Conservation (phyloP, 2,329 filamentous ascomycete species). For the Coniella lustricola region DNA sequence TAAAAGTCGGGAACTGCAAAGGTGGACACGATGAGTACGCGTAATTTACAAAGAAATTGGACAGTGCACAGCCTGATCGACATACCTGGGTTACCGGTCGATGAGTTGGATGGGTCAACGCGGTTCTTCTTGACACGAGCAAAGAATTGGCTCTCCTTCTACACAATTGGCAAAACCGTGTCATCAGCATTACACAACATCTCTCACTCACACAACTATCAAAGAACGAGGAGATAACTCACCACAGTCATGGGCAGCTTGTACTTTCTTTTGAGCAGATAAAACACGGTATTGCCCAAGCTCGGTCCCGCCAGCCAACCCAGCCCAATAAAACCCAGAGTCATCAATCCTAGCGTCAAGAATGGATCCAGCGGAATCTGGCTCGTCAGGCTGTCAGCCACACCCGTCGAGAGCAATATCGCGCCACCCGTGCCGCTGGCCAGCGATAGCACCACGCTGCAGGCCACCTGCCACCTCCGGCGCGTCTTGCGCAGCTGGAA, state of each 20-base stretch:
- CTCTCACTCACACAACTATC: background rate
- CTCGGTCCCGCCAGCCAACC: slow-evolving; percentile 87
- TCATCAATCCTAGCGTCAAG: slow-evolving; percentile 74
- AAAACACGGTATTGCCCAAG: slow-evolving; percentile 74
- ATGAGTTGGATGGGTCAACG: slow-evolving; percentile 84
- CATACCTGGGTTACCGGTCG: slow-evolving; percentile 73
- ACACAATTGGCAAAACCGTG: slow-evolving; percentile 9
- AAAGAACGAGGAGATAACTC: slow-evolving; percentile 25
- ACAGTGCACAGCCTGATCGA: background rate
- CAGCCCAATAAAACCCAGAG: slow-evolving; percentile 65
- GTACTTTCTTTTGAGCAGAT: slow-evolving; percentile 63
- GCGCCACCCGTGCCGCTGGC: slow-evolving; percentile 56
- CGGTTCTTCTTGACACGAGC: slow-evolving; percentile 84
- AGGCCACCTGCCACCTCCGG: slow-evolving; percentile 73
- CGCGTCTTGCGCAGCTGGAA: slow-evolving; percentile 83
- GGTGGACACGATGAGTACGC: background rate
- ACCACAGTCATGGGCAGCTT: slow-evolving; percentile 65
- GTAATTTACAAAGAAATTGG: background rate
- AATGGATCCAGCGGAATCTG: slow-evolving; percentile 83
- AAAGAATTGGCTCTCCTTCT: slow-evolving; percentile 95
- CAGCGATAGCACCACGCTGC: slow-evolving; percentile 61
- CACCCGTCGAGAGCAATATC: slow-evolving; percentile 59
- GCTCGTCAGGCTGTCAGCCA: slow-evolving; percentile 63
- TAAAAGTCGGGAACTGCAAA: slow-evolving; percentile 86
- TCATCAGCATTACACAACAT: background rate